Evolutionary conservation across 768 basidiomycete genomes (phyloP).

Genomic region (Rickenella mellea): DNA sequence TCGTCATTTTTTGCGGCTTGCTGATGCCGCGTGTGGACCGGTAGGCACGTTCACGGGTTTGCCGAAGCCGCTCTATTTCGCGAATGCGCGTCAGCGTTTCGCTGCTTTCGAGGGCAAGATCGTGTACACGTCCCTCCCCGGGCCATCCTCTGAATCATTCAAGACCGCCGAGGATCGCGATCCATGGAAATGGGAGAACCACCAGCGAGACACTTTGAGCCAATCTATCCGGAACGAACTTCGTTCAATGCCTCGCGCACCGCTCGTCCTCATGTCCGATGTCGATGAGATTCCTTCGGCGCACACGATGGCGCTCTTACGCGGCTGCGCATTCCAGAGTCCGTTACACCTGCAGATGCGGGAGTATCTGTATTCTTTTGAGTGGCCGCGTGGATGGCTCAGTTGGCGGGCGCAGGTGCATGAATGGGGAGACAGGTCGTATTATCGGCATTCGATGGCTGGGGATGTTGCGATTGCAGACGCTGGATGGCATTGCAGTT

Average conservation of each 20-base stretch:
- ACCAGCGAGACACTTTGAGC: slow-evolving; percentile 42
- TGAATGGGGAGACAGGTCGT: slow-evolving; percentile 23
- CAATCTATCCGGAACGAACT: slow-evolving; percentile 30
- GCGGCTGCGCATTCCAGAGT: slow-evolving; percentile 40
- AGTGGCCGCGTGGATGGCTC: slow-evolving; percentile 45
- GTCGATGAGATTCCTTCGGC: slow-evolving; percentile 52
- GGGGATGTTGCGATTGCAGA: slow-evolving; percentile 43
- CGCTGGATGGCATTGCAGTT: slow-evolving; percentile 61
- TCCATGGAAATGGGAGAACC: slow-evolving; percentile 26
- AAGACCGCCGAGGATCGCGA: slow-evolving; percentile 4
- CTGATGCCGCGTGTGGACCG: background rate
- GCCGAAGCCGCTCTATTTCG: slow-evolving; percentile 43
- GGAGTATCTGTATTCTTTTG: slow-evolving; percentile 50
- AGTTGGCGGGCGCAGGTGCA: slow-evolving; percentile 52
- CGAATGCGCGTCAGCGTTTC: slow-evolving; percentile 35
- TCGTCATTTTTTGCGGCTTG: background rate
- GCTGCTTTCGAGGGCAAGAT: slow-evolving; percentile 44
- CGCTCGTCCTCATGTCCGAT: slow-evolving; percentile 53
- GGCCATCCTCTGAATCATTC: slow-evolving; percentile 24
- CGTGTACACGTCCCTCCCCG: slow-evolving; percentile 39
- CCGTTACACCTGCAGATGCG: slow-evolving; percentile 53
- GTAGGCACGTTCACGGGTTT: slow-evolving; percentile 46
- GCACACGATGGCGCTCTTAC: slow-evolving; percentile 41
- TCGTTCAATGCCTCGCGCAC: slow-evolving; percentile 18
- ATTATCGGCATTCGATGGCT: slow-evolving; percentile 12